Conservation (phyloP, 106 monocot species). For the Dendrobium huoshanense region DNA sequence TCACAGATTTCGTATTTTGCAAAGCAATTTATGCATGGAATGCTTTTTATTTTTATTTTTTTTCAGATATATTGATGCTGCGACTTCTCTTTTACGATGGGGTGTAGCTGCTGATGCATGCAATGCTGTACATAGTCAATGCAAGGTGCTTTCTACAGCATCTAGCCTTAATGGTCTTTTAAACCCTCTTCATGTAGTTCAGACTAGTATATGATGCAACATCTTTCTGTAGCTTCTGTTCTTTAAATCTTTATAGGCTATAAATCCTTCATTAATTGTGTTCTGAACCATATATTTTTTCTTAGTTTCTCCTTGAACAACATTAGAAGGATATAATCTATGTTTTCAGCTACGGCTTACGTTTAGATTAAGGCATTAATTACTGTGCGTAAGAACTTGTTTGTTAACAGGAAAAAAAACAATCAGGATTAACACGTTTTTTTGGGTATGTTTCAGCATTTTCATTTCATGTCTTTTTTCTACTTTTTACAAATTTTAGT, state of each 20-base stretch:
- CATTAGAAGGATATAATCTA: not conserved
- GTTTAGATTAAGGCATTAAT: not conserved
- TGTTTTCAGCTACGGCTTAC: not conserved
- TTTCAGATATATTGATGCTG: constrained; percentile 82
- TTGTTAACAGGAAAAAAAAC: too few relatives aligned
- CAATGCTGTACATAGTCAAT: constrained; percentile 94
- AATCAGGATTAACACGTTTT: too few relatives aligned
- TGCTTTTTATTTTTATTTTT: not conserved
- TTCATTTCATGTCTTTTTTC: too few relatives aligned
- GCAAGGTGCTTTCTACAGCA: constrained; percentile 53
- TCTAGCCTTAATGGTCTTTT: not conserved
- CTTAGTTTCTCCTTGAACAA: not conserved
- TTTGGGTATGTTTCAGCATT: too few relatives aligned
- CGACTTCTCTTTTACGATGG: constrained; percentile 60
- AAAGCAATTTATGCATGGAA: not conserved
- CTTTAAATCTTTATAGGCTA: not conserved
- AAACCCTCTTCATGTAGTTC: not conserved
- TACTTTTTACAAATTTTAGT: too few relatives aligned
- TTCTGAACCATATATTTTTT: not conserved
- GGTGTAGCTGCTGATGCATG: constrained; percentile 86
- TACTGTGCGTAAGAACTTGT: too few relatives aligned
- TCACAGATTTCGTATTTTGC: not conserved
- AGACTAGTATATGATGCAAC: not conserved
- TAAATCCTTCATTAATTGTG: not conserved
- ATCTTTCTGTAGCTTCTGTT: not conserved